phyloP scores from a whole-genome alignment of 2,329 filamentous ascomycete genomes.

The Leptographium flavum region DNA sequence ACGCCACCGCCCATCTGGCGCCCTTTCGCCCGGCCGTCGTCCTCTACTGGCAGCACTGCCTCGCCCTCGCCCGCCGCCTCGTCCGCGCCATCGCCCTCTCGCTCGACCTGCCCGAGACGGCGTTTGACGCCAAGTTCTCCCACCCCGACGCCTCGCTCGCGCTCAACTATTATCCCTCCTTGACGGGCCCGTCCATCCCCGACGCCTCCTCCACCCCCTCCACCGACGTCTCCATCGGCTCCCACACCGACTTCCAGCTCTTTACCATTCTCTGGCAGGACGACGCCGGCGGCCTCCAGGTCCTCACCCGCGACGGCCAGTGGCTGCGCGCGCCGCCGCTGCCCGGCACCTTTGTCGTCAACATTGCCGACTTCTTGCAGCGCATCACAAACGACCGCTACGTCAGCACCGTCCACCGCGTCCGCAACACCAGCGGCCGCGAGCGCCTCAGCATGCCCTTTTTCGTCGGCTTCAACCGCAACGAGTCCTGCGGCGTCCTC shows the following conservation, averaged over 20 bases:
- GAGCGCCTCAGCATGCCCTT: slow-evolving; percentile 10
- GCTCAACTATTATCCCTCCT: slow-evolving; percentile 26
- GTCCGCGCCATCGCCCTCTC: slow-evolving; percentile 35
- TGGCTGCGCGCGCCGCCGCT: slow-evolving; percentile 5
- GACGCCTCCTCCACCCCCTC: slow-evolving; percentile 5
- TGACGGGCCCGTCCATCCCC: background rate
- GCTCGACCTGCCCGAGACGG: slow-evolving; percentile 35
- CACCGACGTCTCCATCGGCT: slow-evolving; percentile 30
- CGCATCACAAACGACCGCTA: slow-evolving; percentile 9
- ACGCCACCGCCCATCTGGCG: slow-evolving; percentile 30
- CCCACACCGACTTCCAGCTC: slow-evolving; percentile 45
- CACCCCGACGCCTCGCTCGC: slow-evolving; percentile 32
- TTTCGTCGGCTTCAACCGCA: slow-evolving; percentile 9
- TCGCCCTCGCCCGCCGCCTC: slow-evolving; percentile 29
- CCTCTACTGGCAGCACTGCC: slow-evolving; percentile 31
- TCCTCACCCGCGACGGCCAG: slow-evolving; percentile 4
- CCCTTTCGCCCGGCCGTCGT: slow-evolving; percentile 31
- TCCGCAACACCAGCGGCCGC: slow-evolving; percentile 5
- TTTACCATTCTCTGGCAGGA: slow-evolving; percentile 9
- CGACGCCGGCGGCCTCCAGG: slow-evolving; percentile 6
- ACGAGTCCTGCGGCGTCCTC: slow-evolving; percentile 13
- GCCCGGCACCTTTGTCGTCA: slow-evolving; percentile 6
- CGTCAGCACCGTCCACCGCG: slow-evolving; percentile 9
- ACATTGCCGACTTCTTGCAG: slow-evolving; percentile 8
- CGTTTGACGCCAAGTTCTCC: slow-evolving; percentile 38